Conservation (phyloP, 345 rosid species). For the Clausena lansium region DNA sequence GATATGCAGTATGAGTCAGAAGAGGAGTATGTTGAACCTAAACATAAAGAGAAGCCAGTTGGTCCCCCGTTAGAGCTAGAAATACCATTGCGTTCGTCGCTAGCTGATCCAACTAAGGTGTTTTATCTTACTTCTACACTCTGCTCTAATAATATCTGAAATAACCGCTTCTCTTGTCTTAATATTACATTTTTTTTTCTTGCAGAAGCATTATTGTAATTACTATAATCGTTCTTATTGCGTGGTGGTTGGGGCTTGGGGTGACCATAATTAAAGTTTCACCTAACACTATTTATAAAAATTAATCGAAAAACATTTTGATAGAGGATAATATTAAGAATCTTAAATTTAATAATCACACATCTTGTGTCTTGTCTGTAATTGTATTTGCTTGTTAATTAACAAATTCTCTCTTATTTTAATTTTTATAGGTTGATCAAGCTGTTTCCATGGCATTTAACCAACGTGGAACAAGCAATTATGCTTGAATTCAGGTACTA, state of each 20-base stretch:
- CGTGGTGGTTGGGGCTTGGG: background rate
- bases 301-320: background rate
- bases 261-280: conserved; percentile 3
- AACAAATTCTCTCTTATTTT: background rate
- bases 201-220: no score
- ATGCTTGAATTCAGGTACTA: conserved; percentile 75
- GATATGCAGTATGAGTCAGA: conserved; percentile 79
- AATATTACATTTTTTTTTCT: background rate
- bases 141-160: background rate
- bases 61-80: conserved; percentile 92
- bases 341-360: background rate
- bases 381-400: background rate
- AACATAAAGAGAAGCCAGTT: conserved; percentile 77
- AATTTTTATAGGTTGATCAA: conserved; percentile 74
- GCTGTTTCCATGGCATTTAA: conserved; percentile 93
- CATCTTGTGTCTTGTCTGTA: background rate
- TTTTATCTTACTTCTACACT: conserved; percentile 16
- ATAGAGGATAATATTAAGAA: background rate
- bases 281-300: no score
- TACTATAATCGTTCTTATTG: background rate
- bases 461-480: conserved; percentile 47
- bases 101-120: conserved; percentile 80
- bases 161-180: background rate
- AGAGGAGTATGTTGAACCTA: conserved; percentile 73
- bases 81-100: conserved; percentile 78